phyloP scores from a whole-genome alignment of 306 rosid genomes.

The Castanospermum australe region DNA sequence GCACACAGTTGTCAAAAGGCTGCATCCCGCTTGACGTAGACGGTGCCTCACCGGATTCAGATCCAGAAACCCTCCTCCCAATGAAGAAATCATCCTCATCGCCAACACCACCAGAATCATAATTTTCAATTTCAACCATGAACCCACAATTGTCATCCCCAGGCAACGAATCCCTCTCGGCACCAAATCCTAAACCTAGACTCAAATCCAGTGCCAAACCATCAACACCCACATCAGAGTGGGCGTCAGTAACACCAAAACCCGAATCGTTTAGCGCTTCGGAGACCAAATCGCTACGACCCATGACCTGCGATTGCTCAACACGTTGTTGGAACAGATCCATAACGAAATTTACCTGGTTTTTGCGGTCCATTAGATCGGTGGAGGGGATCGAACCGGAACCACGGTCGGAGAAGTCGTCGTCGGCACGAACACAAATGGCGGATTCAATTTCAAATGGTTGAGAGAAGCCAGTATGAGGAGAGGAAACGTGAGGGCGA shows the following conservation, averaged over 20 bases:
- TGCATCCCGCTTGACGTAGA: slow-evolving; percentile 25
- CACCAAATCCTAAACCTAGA: slow-evolving; percentile 39
- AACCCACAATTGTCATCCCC: slow-evolving; percentile 18
- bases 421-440: neutral
- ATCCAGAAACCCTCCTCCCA: slow-evolving; percentile 40
- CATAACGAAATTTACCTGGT: slow-evolving; percentile 74
- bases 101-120: slow-evolving; percentile 3
- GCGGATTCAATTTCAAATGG: slow-evolving; percentile 16
- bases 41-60: slow-evolving; percentile 35
- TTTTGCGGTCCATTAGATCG: slow-evolving; percentile 49
- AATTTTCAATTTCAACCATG: slow-evolving; percentile 26
- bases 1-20: slow-evolving; percentile 21
- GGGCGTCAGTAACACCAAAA: slow-evolving; percentile 47
- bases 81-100: slow-evolving; percentile 45
- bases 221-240: slow-evolving; percentile 29
- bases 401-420: slow-evolving; percentile 24
- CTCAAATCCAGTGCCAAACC: slow-evolving; percentile 44
- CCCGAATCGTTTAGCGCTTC: slow-evolving; percentile 37
- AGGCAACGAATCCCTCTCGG: slow-evolving; percentile 31
- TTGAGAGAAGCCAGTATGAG: neutral
- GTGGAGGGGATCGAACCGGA: slow-evolving; percentile 23
- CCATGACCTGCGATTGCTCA: slow-evolving; percentile 63
- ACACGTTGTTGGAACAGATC: slow-evolving; percentile 89
- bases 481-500: neutral
- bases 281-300: slow-evolving; percentile 30